Evolutionary conservation across 2,329 filamentous ascomycete species (phyloP).

Genomic region (Dactylellina sp.): DNA sequence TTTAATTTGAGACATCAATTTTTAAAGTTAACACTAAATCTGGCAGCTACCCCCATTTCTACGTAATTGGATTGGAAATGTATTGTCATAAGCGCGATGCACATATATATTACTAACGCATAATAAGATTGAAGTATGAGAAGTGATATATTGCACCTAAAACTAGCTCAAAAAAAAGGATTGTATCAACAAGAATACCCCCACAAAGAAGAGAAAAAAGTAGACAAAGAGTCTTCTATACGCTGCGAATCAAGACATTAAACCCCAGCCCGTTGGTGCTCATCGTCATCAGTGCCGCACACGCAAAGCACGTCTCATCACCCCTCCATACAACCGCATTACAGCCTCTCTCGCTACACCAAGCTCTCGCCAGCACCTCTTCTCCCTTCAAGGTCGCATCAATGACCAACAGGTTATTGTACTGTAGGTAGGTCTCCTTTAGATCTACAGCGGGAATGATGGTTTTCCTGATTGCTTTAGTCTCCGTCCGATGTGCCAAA

Average conservation of each 20-base stretch:
- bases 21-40: conserved; percentile 10
- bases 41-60: conserved; percentile 20
- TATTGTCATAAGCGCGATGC: no score
- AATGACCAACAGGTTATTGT: conserved; percentile 52
- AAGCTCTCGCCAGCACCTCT: conserved; percentile 52
- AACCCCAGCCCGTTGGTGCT: conserved; percentile 53
- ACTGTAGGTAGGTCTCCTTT: conserved; percentile 53
- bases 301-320: conserved; percentile 56
- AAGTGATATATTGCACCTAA: conserved; percentile 4
- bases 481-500: conserved; percentile 48
- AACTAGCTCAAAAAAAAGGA: conserved; percentile 6
- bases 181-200: background rate
- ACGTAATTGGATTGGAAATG: no score
- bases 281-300: conserved; percentile 56
- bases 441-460: conserved; percentile 48
- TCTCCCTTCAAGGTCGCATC: conserved; percentile 55
- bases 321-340: conserved; percentile 56
- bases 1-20: background rate
- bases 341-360: conserved; percentile 52
- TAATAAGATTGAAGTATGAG: no score
- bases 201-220: background rate
- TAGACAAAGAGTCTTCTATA: conserved; percentile 16
- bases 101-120: no score
- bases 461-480: conserved; percentile 53
- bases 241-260: conserved; percentile 49